Base-by-base conservation (phyloP, 495 filamentous ascomycete species). In the Aspergillus olivimuriae region DNA sequence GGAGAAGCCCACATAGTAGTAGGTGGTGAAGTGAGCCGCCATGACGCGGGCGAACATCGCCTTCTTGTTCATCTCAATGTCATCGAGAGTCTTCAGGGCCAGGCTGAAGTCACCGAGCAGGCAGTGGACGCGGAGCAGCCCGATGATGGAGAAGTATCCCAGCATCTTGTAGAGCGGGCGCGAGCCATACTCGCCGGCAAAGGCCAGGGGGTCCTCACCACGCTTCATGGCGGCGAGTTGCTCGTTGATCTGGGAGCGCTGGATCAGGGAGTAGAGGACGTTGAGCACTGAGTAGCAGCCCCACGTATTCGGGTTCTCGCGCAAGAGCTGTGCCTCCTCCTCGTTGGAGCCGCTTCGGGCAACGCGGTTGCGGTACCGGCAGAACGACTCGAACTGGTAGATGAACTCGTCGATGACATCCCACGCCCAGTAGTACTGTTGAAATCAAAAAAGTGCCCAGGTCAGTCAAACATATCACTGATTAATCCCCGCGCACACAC, bases 321-420 rank as follows among this genome's bases (percentile, higher is more conserved):
- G 83, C 47, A 98, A 82, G 38, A 95, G 74, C 68, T 83, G 74
- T 46, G 90, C 83, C 65, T 97, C 94, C 63, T 96, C 90, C 61
- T 84, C 82, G 57, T 86, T 88, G 62, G 83, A 82, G 50, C 75
- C 85, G 56, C 87, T 86, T 56, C 87, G 79, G 45, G 92, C 92
- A 47, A 96, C 79, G 26, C 88, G 82, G 53, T 92, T 87, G 53
- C 92, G 84, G 77, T 96, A 95, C 41, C 87, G 84, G 65, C 89
- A 97, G 75, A 97, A 98, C 28, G 88, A 94, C 74, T 98, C 96
- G 76, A 98, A 98, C 67, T 98, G 92, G 76, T 98, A 98, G 69
- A 98, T 97, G 72, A 98, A 98, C 61, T 98, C 92, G 59, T 98
- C 92, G 66, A 98, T 97, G 47, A 96, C 94, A 70, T 98, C 92